Evolutionary conservation across 2,329 filamentous ascomycete genomes (phyloP).

Genomic region (Colletotrichum tropicicola): DNA sequence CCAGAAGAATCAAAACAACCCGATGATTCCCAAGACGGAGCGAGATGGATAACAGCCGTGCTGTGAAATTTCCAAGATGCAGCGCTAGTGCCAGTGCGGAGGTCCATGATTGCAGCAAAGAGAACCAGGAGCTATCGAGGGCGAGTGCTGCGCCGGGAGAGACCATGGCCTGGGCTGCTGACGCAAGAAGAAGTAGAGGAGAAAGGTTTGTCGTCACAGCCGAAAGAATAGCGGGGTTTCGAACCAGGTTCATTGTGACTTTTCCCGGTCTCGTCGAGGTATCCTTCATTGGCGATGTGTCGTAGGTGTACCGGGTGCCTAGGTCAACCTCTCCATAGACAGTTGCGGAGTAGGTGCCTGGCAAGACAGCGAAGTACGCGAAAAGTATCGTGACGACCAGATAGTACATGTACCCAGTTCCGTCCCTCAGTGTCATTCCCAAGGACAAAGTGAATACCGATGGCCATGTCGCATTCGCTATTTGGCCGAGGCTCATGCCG

Average conservation of each 20-base stretch:
- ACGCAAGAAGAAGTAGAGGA: constrained; percentile 37
- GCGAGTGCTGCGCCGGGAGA: constrained; percentile 38
- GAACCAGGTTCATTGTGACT: constrained; percentile 5
- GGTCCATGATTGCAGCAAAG: constrained; percentile 37
- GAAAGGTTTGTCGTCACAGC: constrained; percentile 27
- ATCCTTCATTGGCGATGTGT: not conserved
- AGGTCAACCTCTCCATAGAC: constrained; percentile 32
- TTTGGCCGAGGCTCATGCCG: constrained; percentile 39
- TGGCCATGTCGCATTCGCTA: constrained; percentile 38
- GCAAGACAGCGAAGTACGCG: constrained; percentile 40
- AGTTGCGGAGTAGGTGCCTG: constrained; percentile 32
- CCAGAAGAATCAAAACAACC: constrained; percentile 21
- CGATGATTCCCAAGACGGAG: constrained; percentile 28
- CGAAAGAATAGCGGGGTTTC: constrained; percentile 29
- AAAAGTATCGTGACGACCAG: constrained; percentile 37
- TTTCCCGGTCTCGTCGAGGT: not conserved
- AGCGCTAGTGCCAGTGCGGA: constrained; percentile 37
- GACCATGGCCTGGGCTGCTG: constrained; percentile 34
- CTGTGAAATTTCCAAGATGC: constrained; percentile 38
- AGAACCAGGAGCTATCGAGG: constrained; percentile 33
- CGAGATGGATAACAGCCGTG: constrained; percentile 35
- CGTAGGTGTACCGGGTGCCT: constrained; percentile 14
- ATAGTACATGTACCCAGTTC: constrained; percentile 37
- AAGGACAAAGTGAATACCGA: constrained; percentile 39
- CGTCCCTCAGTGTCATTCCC: constrained; percentile 36